Conservation (phyloP, 306 rosid species). For the Dryas drummondii region DNA sequence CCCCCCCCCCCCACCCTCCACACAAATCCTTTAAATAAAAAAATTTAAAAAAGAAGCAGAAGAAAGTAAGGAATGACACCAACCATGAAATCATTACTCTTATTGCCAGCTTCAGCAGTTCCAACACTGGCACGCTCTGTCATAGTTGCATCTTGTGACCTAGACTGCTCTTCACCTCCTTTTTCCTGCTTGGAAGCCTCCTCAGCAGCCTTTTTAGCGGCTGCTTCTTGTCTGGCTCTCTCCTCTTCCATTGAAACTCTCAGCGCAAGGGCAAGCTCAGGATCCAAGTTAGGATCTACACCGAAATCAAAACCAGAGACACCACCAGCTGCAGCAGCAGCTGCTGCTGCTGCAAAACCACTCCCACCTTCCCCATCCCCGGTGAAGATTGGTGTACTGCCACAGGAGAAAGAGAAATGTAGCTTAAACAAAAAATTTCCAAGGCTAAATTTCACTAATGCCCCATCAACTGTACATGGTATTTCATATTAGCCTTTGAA, state of each 20-base stretch:
- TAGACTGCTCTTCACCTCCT: constrained; percentile 65
- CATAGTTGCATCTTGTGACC: constrained; percentile 89
- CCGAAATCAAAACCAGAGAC: constrained; percentile 95
- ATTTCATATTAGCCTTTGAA: background rate
- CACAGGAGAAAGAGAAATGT: constrained; percentile 5
- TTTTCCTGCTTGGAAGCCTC: constrained; percentile 76
- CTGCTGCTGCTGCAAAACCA: constrained; percentile 90
- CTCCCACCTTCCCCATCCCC: constrained; percentile 99
- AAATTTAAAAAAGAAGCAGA: too few species aligned
- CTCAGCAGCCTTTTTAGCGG: constrained; percentile 96
- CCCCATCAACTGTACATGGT: background rate
- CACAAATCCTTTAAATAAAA: background rate
- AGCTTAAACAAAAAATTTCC: background rate
- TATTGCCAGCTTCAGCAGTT: constrained; percentile 65
- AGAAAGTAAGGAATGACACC: constrained; percentile 10
- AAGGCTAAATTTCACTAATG: background rate
- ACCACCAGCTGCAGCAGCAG: constrained; percentile 90
- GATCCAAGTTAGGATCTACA: constrained; percentile 98
- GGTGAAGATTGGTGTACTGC: constrained; percentile 94
- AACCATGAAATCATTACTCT: constrained; percentile 67
- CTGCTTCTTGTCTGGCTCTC: constrained; percentile 99
- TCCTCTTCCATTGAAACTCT: constrained; percentile 99
- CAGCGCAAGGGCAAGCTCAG: constrained; percentile 97
- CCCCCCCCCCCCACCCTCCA: background rate
- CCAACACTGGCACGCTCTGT: constrained; percentile 59